Base-by-base conservation (phyloP, 1,284 basidiomycete genomes). In the Trichosporon sp. region DNA sequence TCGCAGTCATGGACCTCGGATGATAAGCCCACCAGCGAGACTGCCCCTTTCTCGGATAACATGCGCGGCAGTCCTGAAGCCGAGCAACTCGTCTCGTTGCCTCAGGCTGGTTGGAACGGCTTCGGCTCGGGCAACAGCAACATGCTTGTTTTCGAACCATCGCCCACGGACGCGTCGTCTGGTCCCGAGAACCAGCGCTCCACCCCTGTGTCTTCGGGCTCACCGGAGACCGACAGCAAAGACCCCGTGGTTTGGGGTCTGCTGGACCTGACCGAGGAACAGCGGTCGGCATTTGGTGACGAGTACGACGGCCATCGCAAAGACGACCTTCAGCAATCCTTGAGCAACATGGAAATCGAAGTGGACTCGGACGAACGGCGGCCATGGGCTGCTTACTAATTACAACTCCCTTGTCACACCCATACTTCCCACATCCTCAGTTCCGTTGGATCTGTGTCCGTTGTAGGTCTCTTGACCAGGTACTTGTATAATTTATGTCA, bases 41-140 rank as follows among this genome's bases (percentile, higher is more conserved):
- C 18, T 11, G 56, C 12, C 27, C 53, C 53, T 11, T 65, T 66
- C 35, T 67, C 67, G 31, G 63, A 70, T 32, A 65, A 67, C 11
- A 79, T 79, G 76, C 74, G 73, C 18, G 75, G 75, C 3, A 77
- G 75, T 31, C 78, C 78, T 0, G 80, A 80, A 44, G 74, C 76
- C 2, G 78, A 78, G 34, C 72, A 70, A 7, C 71, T 71, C 2
- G 73, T 76, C 27, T 72, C 76, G 2, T 42, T 77, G 13, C 69
- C 73, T 4, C 72, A 73, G 42, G 15, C 67, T 2, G 51, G 73
- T 9, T 73, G 67, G 66, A 70, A 62, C n/a, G 53, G 67, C 18
- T 62, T 63, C 35, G 58, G 34, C 4, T 63, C 67, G 13, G 67
- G 65, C 29, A 69, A 65, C 68, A 60, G 56, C 29, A 68, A 69